These are phyloP conservation scores for Corylus heterophylla DNA, from an alignment of 306 rosid genomes.

Conservation along the genomic window DNA sequence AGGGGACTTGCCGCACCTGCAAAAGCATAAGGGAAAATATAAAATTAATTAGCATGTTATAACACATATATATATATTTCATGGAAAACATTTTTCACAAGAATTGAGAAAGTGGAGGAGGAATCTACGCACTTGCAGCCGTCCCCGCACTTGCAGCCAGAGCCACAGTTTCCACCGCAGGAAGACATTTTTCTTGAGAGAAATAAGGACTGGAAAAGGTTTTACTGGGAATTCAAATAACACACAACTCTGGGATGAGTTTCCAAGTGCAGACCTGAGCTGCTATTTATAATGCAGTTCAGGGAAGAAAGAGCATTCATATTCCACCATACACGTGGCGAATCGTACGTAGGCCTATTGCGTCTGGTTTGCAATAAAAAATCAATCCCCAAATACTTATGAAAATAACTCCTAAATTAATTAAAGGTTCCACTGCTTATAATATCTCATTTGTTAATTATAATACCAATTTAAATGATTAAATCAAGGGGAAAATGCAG, in stretches of 20 bases:
- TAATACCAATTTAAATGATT: too few species aligned
- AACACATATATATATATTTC: too few species aligned
- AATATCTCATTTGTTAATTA: neutral
- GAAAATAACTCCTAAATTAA: neutral
- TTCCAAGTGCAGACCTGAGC: neutral
- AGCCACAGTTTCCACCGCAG: constrained; percentile 39
- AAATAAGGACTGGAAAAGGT: neutral
- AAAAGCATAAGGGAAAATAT: neutral
- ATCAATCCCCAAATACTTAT: neutral
- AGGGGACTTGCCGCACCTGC: constrained; percentile 27
- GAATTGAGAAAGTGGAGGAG: neutral
- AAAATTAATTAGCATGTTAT: too few species aligned
- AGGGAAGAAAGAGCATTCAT: neutral
- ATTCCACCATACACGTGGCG: constrained; percentile 49
- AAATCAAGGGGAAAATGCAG: too few species aligned
- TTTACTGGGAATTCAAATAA: neutral
- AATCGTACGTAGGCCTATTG: neutral
- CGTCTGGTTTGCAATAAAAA: neutral
- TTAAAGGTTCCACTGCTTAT: neutral
- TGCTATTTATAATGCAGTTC: constrained; percentile 22
- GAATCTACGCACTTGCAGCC: neutral
- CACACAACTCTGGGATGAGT: constrained; percentile 16
- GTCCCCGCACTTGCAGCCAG: constrained; percentile 25
- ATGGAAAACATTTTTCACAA: neutral
- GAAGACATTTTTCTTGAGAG: constrained; percentile 19